Base-by-base conservation (phyloP, 2,329 filamentous ascomycete genomes). In the Diaporthe australafricana region DNA sequence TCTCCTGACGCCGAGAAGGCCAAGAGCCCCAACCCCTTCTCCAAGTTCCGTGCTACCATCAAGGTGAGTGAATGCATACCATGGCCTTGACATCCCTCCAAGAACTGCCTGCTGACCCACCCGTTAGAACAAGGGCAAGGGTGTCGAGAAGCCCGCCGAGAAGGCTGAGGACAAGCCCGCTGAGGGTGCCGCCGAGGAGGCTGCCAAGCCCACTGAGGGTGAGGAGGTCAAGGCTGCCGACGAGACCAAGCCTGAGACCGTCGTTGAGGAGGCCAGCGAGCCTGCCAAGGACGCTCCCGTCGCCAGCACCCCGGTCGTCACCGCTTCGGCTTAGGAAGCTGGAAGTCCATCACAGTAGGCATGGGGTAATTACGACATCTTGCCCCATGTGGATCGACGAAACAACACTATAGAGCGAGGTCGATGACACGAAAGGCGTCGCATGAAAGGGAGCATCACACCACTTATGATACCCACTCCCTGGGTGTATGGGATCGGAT, bases 31-130 rank as follows among this genome's bases (percentile, higher is more conserved):
- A 83, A 87, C 69, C 80, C 83, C 77, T 90, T 90, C 86, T 90
- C 88, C 74, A 90, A 90, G 87, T 83, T 91, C 78, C 86, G 86
- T 77, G 86, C 86, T 78, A 88, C 87, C 75, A 88, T 89, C 83
- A 87, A 87, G 80, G 72, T 73, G 9, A 53, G 65, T 70, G 6
- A 17, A 38, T 12, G 17, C 5, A 1, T 30, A 7, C 8, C 3
- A 53, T 11, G 27, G 2, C 78, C 52, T 20, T 2, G 4, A 14
- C 5, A 38, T 11, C 3, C 17, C 12, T 14, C 22, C 50, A 38
- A 22, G 30, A 25, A 45, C 45, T 17, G 17, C 11, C 48, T 47
- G 47, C 66, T 73, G 45, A 72, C 55, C 11, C 65, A 50, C 27
- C 30, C 20, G 14, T 27, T 30, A 73, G 72, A 79, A 81, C 76